Evolutionary conservation across 202 grass and related monocot species (phyloP).

Genomic region (Schoenoplectus triqueter): DNA sequence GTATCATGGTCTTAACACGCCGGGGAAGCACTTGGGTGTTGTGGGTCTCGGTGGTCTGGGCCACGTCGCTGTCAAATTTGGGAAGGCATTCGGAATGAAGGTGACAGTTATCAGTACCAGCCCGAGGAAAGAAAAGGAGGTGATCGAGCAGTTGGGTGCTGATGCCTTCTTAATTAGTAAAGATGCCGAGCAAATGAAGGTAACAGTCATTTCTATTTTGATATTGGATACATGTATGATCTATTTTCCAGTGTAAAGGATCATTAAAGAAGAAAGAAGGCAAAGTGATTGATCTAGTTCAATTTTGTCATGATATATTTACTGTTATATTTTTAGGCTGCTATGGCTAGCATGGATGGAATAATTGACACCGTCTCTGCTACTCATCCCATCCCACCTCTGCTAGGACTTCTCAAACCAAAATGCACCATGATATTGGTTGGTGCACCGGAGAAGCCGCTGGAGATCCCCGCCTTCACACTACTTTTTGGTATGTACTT

Average conservation of each 20-base stretch:
- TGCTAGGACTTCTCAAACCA: slow-evolving; percentile 60
- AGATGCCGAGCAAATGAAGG: slow-evolving; percentile 59
- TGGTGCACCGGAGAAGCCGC: slow-evolving; percentile 64
- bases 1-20: slow-evolving; percentile 53
- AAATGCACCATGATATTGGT: slow-evolving; percentile 78
- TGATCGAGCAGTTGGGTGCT: slow-evolving; percentile 56
- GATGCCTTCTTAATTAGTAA: slow-evolving; percentile 62
- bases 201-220: neutral
- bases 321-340: neutral
- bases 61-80: slow-evolving; percentile 82
- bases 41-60: slow-evolving; percentile 75
- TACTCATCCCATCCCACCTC: neutral
- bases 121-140: slow-evolving; percentile 59
- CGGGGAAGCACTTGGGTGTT: slow-evolving; percentile 70
- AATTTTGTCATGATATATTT: neutral
- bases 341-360: slow-evolving; percentile 45
- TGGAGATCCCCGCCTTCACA: slow-evolving; percentile 61
- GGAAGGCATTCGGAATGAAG: slow-evolving; percentile 71
- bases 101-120: slow-evolving; percentile 79
- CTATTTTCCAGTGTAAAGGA: slow-evolving; percentile 4
- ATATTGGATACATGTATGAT: neutral
- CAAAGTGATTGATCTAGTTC: neutral
- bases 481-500: slow-evolving; percentile 52
- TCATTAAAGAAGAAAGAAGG: neutral
- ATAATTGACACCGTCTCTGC: slow-evolving; percentile 65